Evolutionary conservation across 2,329 filamentous ascomycete species (phyloP), one percentile per base, ranked within the genome.

Genomic region (Colletotrichum navitas): DNA sequence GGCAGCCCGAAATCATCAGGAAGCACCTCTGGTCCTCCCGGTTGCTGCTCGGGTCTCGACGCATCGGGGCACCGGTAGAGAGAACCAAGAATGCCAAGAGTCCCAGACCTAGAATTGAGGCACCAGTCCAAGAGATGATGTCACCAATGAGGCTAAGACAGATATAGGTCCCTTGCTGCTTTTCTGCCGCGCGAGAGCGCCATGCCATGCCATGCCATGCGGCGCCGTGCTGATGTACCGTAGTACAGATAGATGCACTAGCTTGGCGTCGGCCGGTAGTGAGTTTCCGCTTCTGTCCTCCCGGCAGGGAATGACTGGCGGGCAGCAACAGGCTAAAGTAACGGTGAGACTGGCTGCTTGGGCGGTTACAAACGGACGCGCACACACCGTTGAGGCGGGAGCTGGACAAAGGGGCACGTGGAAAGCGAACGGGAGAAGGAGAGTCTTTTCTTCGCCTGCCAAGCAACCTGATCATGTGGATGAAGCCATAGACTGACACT

Each of bases 131-230:
- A 8, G 39, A 29, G 54, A 63, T 71, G 68, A 71, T 68, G 64
- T 71, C 68, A 71, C 68, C 43, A 24, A 59, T 36, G 49, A 41
- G 63, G 49, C 68, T 54, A 59, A 68, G 68, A 71, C 68, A 68
- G 36, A 63, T 63, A 18, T 3, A 63, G 64, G 39, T 36, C 68
- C 64, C 68, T 68, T 71, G 68, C 64, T 59, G 60, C 55, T 24
- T 14, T 29, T 26, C 29, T 60, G 32, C 39, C 47, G 61, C 55
- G 63, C 59, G 29, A 2, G 29, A 29, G 41, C 14, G 45, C 45
- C 55, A 29, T 66, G 63, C 64, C n/a, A n/a, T n/a, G n/a, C n/a
- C n/a, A n/a, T n/a, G n/a, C n/a, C n/a, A n/a, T n/a, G n/a, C n/a
- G n/a, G n/a, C n/a, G n/a, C n/a, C 61, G 54, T 29, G 29, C 29